Percentiles rank a stretch among this genome's conserved stretches.
Conservation (phyloP, 1,139 yeast genomes). For the Saccharomyces uvarum region DNA sequence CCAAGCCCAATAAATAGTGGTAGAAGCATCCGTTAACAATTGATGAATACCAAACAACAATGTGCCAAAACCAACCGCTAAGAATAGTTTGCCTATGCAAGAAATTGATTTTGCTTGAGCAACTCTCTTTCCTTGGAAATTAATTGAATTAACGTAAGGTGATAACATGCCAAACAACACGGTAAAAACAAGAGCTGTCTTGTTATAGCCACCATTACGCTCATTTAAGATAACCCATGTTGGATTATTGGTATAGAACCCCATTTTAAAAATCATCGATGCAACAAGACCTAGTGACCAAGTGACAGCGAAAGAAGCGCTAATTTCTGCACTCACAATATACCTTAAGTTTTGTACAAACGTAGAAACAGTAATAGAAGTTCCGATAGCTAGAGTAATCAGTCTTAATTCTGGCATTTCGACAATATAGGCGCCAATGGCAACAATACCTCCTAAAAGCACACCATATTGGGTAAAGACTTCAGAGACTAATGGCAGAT, state of each 20-base stretch:
- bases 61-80: constrained; percentile 65
- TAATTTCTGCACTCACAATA: constrained; percentile 33
- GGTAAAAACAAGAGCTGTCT: constrained; percentile 61
- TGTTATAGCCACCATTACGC: constrained; percentile 80
- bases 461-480: constrained; percentile 44
- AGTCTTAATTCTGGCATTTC: constrained; percentile 64
- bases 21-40: constrained; percentile 73
- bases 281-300: constrained; percentile 65
- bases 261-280: constrained; percentile 68
- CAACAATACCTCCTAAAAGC: constrained; percentile 52
- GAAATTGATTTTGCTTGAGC: constrained; percentile 5
- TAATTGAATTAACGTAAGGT: constrained; percentile 28
- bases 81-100: constrained; percentile 19
- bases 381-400: constrained; percentile 57
- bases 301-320: constrained; percentile 44
- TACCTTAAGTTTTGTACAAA: constrained; percentile 53
- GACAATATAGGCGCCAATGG: constrained; percentile 68
- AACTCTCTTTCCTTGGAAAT: constrained; percentile 11
- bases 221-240: constrained; percentile 92
- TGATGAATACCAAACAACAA: constrained; percentile 67
- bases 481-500: constrained; percentile 49
- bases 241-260: constrained; percentile 80
- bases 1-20: constrained; percentile 88
- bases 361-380: constrained; percentile 54
- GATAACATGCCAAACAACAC: constrained; percentile 54